Evolutionary conservation across 805 yeast species (phyloP).

Genomic region (Candida vartiovaarae): DNA sequence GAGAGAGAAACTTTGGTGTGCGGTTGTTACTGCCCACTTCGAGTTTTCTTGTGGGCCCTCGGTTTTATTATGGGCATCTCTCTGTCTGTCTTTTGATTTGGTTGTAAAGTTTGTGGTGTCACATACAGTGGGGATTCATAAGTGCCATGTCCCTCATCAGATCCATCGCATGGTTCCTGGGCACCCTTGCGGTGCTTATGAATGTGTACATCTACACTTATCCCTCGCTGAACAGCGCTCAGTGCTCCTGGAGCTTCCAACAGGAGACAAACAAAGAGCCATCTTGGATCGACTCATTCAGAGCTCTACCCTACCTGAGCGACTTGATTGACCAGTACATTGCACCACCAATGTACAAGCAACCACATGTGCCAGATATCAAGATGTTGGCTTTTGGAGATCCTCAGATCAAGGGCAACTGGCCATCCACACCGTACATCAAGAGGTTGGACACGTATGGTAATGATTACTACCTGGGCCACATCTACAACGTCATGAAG

Average conservation of each 20-base stretch:
- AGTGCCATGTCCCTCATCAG: slow-evolving; percentile 16
- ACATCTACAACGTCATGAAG: slow-evolving; percentile 64
- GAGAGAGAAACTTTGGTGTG: too few species aligned
- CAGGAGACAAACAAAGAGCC: slow-evolving; percentile 9
- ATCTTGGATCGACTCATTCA: slow-evolving; percentile 4
- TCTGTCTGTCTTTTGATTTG: too few species aligned
- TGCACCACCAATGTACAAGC: slow-evolving; percentile 12
- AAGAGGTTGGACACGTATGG: slow-evolving; percentile 81
- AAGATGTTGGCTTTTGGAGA: slow-evolving; percentile 84
- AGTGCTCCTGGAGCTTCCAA: slow-evolving; percentile 54
- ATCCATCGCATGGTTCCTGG: slow-evolving; percentile 19
- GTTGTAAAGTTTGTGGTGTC: too few species aligned
- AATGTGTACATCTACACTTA: slow-evolving; percentile 69
- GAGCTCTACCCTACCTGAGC: slow-evolving; percentile 17
- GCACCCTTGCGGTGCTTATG: slow-evolving; percentile 34
- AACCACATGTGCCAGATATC: slow-evolving; percentile 32
- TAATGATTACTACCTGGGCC: slow-evolving; percentile 85
- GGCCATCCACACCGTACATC: slow-evolving; percentile 62
- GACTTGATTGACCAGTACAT: slow-evolving; percentile 24
- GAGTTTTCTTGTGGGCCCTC: too few species aligned
- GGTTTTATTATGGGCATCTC: too few species aligned
- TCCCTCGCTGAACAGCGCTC: slow-evolving; percentile 49
- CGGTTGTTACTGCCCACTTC: too few species aligned
- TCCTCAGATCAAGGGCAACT: slow-evolving; percentile 92
- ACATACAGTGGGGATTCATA: too few species aligned